Conservation (phyloP, 75 land plant species). For the Sequoiadendron giganteum region DNA sequence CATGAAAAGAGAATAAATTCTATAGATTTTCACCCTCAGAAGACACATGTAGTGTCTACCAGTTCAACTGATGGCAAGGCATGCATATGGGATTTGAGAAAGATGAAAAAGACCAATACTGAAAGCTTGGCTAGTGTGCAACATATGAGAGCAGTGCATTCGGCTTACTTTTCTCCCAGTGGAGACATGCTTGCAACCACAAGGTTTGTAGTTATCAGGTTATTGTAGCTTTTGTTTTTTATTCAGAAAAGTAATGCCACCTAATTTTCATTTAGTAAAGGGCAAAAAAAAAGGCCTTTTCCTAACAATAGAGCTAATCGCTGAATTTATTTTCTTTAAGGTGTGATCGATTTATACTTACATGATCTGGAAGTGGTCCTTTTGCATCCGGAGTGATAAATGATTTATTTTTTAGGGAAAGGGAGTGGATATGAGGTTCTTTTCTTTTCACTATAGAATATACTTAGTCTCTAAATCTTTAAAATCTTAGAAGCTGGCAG, state of each 20-base stretch:
- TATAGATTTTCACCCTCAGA: constrained; percentile 53
- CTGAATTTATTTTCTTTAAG: background rate
- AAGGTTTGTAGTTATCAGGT: constrained; percentile 33
- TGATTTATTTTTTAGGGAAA: background rate
- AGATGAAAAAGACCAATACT: constrained; percentile 19
- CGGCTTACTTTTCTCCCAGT: constrained; percentile 86
- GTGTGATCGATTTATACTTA: background rate
- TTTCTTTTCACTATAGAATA: too few species aligned
- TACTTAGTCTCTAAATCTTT: background rate
- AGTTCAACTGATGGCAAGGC: constrained; percentile 71
- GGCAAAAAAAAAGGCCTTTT: background rate
- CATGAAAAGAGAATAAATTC: constrained; percentile 65
- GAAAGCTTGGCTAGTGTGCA: constrained; percentile 27
- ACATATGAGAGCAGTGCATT: constrained; percentile 63
- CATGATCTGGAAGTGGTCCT: background rate
- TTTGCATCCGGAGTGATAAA: background rate
- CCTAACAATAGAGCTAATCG: background rate
- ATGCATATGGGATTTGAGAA: constrained; percentile 83
- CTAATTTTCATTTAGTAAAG: background rate
- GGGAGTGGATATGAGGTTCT: background rate
- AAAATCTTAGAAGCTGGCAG: background rate
- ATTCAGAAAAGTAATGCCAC: background rate
- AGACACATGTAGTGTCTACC: constrained; percentile 56
- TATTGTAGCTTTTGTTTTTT: background rate
- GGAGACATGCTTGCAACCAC: constrained; percentile 72